Conservation (phyloP, 495 filamentous ascomycete species). For the Lepidopterella palustris region DNA sequence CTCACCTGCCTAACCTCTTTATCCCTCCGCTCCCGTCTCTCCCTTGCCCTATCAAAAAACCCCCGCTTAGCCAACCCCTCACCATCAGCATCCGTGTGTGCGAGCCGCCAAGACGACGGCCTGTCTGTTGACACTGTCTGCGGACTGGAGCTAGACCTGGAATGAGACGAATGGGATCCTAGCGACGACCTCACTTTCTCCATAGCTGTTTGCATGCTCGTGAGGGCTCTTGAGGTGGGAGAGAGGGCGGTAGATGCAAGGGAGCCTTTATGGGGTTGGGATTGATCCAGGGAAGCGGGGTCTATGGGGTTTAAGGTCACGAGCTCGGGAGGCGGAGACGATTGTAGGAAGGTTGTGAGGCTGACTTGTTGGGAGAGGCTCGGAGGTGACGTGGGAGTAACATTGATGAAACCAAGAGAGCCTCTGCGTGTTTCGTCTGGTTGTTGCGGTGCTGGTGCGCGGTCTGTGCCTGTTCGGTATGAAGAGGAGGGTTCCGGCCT, state of each 20-base stretch:
- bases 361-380: no score
- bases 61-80: background rate
- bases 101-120: background rate
- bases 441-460: background rate
- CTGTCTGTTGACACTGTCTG: background rate
- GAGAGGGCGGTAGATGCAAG: background rate
- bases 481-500: background rate
- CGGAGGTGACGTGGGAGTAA: background rate
- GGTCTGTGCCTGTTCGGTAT: background rate
- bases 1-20: slow-evolving; percentile 9
- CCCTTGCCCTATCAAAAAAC: slow-evolving; percentile 14
- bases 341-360: background rate
- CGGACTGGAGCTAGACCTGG: background rate
- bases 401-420: background rate
- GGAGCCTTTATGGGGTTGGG: background rate
- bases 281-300: background rate
- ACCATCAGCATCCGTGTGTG: background rate
- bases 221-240: background rate
- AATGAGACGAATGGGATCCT: background rate
- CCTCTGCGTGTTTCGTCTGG: background rate
- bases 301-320: background rate
- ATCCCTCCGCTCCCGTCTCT: slow-evolving; percentile 7
- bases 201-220: background rate
- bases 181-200: background rate
- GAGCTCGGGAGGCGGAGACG: background rate